These are phyloP conservation scores for Fragaria iinumae DNA, from an alignment of 306 rosid species.

Conservation along the genomic window DNA sequence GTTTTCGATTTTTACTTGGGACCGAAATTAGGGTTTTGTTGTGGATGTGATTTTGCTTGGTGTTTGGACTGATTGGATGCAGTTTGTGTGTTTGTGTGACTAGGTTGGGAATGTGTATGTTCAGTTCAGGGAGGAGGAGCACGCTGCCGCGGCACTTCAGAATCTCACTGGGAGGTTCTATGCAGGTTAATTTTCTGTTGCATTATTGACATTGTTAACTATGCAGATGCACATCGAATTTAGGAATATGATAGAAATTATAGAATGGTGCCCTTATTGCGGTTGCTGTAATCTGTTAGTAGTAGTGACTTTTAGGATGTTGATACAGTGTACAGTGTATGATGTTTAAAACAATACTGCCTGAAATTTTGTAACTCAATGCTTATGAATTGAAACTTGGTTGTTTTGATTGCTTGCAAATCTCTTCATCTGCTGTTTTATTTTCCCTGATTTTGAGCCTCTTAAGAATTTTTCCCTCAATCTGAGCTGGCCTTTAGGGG, in stretches of 20 bases:
- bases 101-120: constrained; percentile 95
- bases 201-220: background rate
- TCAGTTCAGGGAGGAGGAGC: constrained; percentile 89
- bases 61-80: background rate
- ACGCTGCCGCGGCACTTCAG: constrained; percentile 87
- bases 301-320: background rate
- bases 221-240: background rate
- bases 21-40: background rate
- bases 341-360: background rate
- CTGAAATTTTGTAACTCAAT: background rate
- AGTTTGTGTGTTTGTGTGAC: background rate
- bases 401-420: background rate
- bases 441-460: background rate
- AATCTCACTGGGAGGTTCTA: constrained; percentile 90
- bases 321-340: background rate
- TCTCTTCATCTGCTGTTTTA: background rate
- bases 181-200: constrained; percentile 49
- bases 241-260: background rate
- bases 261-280: background rate
- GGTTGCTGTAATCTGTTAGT: background rate
- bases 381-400: background rate
- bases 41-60: background rate
- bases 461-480: background rate
- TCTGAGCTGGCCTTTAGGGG: too few species aligned
- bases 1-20: background rate